Evolutionary conservation across 169 alveolate species (phyloP), one percentile per base, ranked within the genome.

Genomic region (Plasmodium vivax): DNA sequence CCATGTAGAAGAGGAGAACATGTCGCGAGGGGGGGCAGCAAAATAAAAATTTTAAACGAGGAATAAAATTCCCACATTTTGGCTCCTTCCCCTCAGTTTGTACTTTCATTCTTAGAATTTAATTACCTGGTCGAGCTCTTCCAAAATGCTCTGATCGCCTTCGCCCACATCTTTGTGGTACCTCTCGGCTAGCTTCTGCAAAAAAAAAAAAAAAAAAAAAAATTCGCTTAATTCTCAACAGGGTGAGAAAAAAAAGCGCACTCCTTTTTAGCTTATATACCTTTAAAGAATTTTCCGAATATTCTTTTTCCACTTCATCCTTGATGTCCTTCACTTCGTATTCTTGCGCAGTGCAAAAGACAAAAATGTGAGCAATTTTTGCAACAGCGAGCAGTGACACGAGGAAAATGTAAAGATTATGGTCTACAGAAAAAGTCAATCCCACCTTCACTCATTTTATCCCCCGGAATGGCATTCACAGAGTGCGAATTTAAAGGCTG

Each of bases 381-480:
- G 72, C 68, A 9, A 90, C 54, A 56, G 82, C 47, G n/a, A 56
- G 23, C 27, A 80, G 8, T 54, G 30, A 56, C 34, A 23, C 34
- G 27, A 58, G 16, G 71, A 36, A 75, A 85, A 85, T 45, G 43
- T 74, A 75, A 54, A 16, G 38, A 74, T 9, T 32, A 85, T 23
- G 62, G 16, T 34, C 1, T 19, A 51, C 77, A 68, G 51, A 58
- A 36, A 83, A 58, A 38, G 56, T 16, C 43, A 85, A 85, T 51
- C 27, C 19, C 51, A 91, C 95, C 95, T 91, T 54, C 68, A 27
- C 81, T 19, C 38, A 36, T 45, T 32, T 82, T 82, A 41, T 91
- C 95, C 73, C 95, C 95, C 2, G 95, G 95, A 47, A 91, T 16
- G 16, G 81, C 95, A 81, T 82, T 82, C 10, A 91, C 95, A 71